phyloP scores from a whole-genome alignment of 2,329 filamentous ascomycete species.

The Aspergillus pseudotamarii region DNA sequence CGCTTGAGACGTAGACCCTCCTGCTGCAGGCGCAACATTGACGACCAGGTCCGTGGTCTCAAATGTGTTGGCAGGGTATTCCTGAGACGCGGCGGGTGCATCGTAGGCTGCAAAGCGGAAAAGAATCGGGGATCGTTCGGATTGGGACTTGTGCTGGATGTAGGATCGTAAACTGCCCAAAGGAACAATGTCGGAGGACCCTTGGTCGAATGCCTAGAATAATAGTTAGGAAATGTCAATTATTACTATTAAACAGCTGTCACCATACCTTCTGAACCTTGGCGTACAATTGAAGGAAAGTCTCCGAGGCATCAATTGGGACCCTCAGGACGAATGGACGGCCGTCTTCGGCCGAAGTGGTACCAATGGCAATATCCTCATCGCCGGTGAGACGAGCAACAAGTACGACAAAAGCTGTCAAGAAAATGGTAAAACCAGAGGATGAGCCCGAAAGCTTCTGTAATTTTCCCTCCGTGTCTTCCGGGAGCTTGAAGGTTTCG shows the following conservation, averaged over 20 bases:
- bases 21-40: constrained; percentile 37
- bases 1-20: constrained; percentile 25
- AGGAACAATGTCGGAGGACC: constrained; percentile 46
- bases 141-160: constrained; percentile 44
- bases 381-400: constrained; percentile 52
- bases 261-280: constrained; percentile 43
- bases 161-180: constrained; percentile 43
- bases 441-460: constrained; percentile 40
- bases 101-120: constrained; percentile 53
- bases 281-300: constrained; percentile 43
- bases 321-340: constrained; percentile 50
- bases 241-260: not conserved
- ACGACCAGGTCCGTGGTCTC: constrained; percentile 48
- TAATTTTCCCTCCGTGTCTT: constrained; percentile 39
- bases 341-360: constrained; percentile 46
- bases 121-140: constrained; percentile 43
- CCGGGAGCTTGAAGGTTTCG: constrained; percentile 43
- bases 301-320: constrained; percentile 43
- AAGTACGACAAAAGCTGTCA: constrained; percentile 48
- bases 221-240: constrained; percentile 7
- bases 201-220: constrained; percentile 42
- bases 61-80: constrained; percentile 47
- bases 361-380: constrained; percentile 52
- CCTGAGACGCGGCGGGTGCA: constrained; percentile 44
- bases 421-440: constrained; percentile 44